Evolutionary conservation across 768 basidiomycete genomes (phyloP).

Genomic region (Piloderma croceum): DNA sequence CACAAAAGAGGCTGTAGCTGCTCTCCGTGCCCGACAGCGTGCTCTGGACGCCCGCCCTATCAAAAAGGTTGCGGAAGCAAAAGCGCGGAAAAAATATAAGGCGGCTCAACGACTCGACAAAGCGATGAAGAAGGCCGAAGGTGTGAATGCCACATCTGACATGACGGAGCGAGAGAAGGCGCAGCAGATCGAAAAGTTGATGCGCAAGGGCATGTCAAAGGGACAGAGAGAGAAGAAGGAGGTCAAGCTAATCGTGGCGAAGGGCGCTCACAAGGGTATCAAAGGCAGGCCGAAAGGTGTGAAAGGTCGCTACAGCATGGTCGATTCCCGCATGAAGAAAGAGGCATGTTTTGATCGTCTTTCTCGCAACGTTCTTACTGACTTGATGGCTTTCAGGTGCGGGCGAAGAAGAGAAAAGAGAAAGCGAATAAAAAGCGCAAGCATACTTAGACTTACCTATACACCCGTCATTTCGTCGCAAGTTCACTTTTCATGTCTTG

Average conservation of each 20-base stretch:
- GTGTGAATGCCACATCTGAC: conserved; percentile 80
- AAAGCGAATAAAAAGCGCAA: conserved; percentile 64
- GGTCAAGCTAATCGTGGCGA: conserved; percentile 86
- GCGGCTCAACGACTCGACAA: conserved; percentile 82
- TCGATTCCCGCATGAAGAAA: conserved; percentile 90
- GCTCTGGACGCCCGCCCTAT: conserved; percentile 95
- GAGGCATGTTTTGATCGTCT: conserved; percentile 48
- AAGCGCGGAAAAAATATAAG: conserved; percentile 92
- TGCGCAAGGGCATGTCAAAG: conserved; percentile 72
- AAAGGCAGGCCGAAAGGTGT: conserved; percentile 94
- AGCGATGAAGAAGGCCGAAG: conserved; percentile 94
- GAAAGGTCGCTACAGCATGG: conserved; percentile 93
- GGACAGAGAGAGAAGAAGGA: conserved; percentile 65
- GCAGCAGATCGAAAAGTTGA: conserved; percentile 85
- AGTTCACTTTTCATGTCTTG: background rate
- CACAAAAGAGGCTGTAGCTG: conserved; percentile 89
- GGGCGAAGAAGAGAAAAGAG: conserved; percentile 75
- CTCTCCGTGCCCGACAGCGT: conserved; percentile 83
- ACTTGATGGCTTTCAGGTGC: conserved; percentile 44
- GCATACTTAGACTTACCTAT: conserved; percentile 24
- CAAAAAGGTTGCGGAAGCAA: conserved; percentile 98
- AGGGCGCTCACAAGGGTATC: conserved; percentile 81
- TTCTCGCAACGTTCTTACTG: conserved; percentile 3
- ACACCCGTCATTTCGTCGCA: background rate
- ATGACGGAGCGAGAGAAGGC: conserved; percentile 96